Conservation (phyloP, 2,329 filamentous ascomycete species). For the Curvularia eragrostidis region DNA sequence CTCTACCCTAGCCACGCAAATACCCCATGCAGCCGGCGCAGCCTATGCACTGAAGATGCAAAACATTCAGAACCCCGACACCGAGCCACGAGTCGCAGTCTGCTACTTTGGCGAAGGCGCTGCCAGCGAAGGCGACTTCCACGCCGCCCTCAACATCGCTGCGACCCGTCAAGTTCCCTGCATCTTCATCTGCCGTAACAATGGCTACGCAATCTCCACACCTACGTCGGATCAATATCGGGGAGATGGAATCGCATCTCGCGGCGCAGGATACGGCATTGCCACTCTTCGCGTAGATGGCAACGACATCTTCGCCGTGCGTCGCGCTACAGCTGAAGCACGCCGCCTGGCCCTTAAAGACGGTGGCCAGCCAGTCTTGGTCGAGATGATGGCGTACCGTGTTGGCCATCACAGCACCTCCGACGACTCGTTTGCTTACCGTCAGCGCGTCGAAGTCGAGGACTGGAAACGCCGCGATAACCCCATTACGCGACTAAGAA, state of each 20-base stretch:
- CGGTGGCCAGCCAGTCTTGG: constrained; percentile 81
- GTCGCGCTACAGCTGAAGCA: constrained; percentile 79
- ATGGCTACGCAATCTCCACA: constrained; percentile 89
- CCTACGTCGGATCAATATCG: constrained; percentile 90
- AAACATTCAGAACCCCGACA: constrained; percentile 71
- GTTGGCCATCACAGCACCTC: constrained; percentile 96
- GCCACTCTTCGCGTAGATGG: constrained; percentile 91
- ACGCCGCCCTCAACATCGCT: constrained; percentile 88
- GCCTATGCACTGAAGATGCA: constrained; percentile 89
- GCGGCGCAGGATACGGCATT: constrained; percentile 90
- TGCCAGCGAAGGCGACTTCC: constrained; percentile 89
- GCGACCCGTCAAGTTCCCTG: constrained; percentile 87
- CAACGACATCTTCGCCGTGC: constrained; percentile 91
- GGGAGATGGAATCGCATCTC: constrained; percentile 86
- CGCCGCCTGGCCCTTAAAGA: constrained; percentile 78
- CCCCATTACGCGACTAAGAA: constrained; percentile 81
- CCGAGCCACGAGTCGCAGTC: constrained; percentile 68
- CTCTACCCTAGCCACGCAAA: constrained; percentile 84
- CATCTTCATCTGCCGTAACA: constrained; percentile 90
- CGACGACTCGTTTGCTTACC: constrained; percentile 96
- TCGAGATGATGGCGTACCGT: constrained; percentile 98
- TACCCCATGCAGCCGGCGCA: constrained; percentile 85
- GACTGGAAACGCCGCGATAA: constrained; percentile 93
- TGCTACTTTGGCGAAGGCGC: constrained; percentile 93
- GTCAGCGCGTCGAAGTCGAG: constrained; percentile 89